A percentile compares a stretch with the other conserved stretches of the same genome.
phyloP scores from a whole-genome alignment of 768 basidiomycete species.

The Porphyrellus cyaneotinctus region DNA sequence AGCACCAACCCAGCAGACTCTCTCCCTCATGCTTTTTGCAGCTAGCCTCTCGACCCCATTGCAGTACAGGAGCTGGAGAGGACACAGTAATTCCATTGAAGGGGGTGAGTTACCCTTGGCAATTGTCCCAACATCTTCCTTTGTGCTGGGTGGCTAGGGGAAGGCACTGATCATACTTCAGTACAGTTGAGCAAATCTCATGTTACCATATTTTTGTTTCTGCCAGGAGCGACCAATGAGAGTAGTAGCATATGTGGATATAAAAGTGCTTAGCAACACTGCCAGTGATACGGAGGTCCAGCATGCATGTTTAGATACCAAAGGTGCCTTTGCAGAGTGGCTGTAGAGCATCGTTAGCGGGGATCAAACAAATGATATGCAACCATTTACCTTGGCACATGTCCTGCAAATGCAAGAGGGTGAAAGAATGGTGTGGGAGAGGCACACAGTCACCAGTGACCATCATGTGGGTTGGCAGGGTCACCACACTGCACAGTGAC shows the following conservation, averaged over 20 bases:
- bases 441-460: too few species aligned
- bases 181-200: conserved; percentile 84
- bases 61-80: conserved; percentile 86
- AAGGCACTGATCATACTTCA: conserved; percentile 79
- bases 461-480: too few species aligned
- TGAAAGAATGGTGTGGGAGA: too few species aligned
- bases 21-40: conserved; percentile 81
- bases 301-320: conserved; percentile 95
- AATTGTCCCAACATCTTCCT: conserved; percentile 82
- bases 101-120: conserved; percentile 39
- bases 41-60: conserved; percentile 88
- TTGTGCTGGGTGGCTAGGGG: conserved; percentile 73
- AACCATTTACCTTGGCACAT: conserved; percentile 41
- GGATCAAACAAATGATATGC: background rate
- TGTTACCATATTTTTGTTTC: conserved; percentile 80
- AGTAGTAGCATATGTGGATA: conserved; percentile 80
- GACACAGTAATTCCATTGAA: conserved; percentile 73
- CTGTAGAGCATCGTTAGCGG: conserved; percentile 37
- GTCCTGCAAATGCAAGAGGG: too few species aligned
- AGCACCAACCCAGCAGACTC: conserved; percentile 88
- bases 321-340: conserved; percentile 79
- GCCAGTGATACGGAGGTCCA: conserved; percentile 71
- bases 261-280: conserved; percentile 74
- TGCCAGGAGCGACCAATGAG: conserved; percentile 82
- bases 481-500: too few species aligned